phyloP scores from a whole-genome alignment of 2,329 filamentous ascomycete genomes.

The Chaetomiaceae sp. region DNA sequence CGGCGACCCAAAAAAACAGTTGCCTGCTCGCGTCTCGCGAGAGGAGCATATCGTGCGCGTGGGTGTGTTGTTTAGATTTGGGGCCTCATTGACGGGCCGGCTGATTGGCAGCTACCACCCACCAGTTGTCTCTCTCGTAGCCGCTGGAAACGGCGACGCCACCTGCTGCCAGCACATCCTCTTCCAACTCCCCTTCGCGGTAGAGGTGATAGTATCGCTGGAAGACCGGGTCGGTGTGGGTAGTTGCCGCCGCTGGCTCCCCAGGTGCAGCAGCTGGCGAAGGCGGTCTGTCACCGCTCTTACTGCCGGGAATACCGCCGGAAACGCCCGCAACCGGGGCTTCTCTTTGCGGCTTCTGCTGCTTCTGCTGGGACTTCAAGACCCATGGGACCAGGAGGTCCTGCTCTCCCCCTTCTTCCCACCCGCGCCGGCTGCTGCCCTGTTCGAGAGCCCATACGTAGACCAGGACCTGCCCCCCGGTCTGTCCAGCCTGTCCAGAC shows the following conservation, averaged over 20 bases:
- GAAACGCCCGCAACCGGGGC: slow-evolving; percentile 3
- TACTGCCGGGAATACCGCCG: slow-evolving; percentile 2
- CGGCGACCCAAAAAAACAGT: not conserved
- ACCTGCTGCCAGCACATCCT: slow-evolving; percentile 67
- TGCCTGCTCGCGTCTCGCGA: no score
- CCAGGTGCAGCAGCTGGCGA: slow-evolving; percentile 4
- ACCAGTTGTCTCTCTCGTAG: slow-evolving; percentile 99
- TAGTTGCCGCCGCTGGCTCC: slow-evolving; percentile 1
- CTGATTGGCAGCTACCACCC: slow-evolving; percentile 55
- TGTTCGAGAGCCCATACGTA: slow-evolving; percentile 98
- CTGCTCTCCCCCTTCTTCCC: slow-evolving; percentile 76
- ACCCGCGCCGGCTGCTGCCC: slow-evolving; percentile 75
- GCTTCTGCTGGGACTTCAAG: slow-evolving; percentile 38
- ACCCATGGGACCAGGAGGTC: slow-evolving; percentile 98
- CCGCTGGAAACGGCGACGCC: slow-evolving; percentile 71
- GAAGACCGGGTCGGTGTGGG: slow-evolving; percentile 46
- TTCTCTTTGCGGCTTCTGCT: slow-evolving; percentile 23
- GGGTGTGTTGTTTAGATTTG: not conserved
- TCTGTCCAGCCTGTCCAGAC: slow-evolving; percentile 13
- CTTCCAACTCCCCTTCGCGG: slow-evolving; percentile 75
- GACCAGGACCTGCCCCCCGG: slow-evolving; percentile 62
- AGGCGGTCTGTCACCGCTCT: slow-evolving; percentile 16
- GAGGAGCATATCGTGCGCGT: not conserved
- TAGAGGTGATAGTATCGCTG: slow-evolving; percentile 95
- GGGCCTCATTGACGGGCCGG: slow-evolving; percentile 7